phyloP scores from a whole-genome alignment of 768 basidiomycete genomes.

The Rhodotorula paludigena region DNA sequence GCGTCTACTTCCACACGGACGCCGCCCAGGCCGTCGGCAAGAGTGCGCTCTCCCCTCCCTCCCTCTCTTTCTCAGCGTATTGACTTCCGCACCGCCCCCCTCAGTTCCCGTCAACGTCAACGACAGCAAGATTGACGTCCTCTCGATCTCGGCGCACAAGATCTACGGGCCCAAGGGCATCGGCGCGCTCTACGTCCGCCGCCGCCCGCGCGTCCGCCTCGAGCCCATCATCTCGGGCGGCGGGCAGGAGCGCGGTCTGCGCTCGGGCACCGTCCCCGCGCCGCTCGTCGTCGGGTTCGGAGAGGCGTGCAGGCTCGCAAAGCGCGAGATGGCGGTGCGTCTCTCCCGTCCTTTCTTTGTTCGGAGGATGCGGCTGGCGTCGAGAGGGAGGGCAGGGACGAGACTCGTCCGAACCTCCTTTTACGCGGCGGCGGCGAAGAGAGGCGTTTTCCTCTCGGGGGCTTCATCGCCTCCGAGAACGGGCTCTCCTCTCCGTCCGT shows the following conservation, averaged over 20 bases:
- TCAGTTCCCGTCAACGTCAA: slow-evolving; percentile 91
- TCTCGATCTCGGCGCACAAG: slow-evolving; percentile 97
- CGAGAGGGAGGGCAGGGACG: background rate
- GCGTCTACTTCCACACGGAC: slow-evolving; percentile 93
- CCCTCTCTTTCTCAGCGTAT: no score
- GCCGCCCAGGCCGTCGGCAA: slow-evolving; percentile 72
- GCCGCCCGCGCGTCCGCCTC: slow-evolving; percentile 83
- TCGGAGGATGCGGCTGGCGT: background rate
- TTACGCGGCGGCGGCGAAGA: no score
- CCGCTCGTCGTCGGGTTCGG: slow-evolving; percentile 85
- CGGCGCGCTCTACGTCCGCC: slow-evolving; percentile 87
- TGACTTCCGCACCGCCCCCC: slow-evolving; percentile 54
- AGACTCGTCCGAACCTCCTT: background rate
- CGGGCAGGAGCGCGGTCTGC: slow-evolving; percentile 90
- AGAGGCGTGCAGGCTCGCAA: slow-evolving; percentile 87
- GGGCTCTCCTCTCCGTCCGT: background rate
- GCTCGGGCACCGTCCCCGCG: slow-evolving; percentile 90
- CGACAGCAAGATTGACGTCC: slow-evolving; percentile 86
- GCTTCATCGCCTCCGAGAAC: no score
- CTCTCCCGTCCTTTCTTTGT: slow-evolving; percentile 23
- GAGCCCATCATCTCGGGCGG: slow-evolving; percentile 94
- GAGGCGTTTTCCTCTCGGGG: no score
- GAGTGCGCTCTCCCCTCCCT: slow-evolving; percentile 11
- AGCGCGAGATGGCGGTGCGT: slow-evolving; percentile 86
- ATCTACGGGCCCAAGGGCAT: slow-evolving; percentile 96